These are phyloP conservation scores for Penicillium occitanis DNA, from an alignment of 2,329 filamentous ascomycete genomes.

Conservation along the genomic window DNA sequence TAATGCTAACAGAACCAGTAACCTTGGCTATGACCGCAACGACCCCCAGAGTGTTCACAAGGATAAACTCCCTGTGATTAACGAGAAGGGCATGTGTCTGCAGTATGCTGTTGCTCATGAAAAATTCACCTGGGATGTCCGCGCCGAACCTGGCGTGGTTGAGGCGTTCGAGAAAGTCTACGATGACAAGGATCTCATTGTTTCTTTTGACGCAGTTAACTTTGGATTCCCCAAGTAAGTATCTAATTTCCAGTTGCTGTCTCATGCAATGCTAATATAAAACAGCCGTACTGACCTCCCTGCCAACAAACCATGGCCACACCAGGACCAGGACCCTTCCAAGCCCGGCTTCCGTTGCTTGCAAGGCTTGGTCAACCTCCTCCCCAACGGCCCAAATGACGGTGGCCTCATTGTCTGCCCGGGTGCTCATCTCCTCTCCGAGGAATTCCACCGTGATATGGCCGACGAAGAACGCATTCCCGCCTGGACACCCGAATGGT, in stretches of 20 bases:
- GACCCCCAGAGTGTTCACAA: constrained; percentile 27
- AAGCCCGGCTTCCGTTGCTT: constrained; percentile 38
- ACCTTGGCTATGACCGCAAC: neutral
- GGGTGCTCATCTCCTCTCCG: constrained; percentile 40
- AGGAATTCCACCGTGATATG: constrained; percentile 43
- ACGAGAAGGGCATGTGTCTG: constrained; percentile 39
- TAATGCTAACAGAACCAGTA: neutral
- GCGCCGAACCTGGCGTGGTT: constrained; percentile 38
- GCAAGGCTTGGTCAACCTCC: constrained; percentile 46
- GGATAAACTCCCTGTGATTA: constrained; percentile 45
- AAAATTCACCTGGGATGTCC: constrained; percentile 33
- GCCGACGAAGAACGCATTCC: constrained; percentile 23
- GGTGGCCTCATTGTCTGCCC: constrained; percentile 48
- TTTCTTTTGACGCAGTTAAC: constrained; percentile 24
- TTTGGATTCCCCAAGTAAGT: constrained; percentile 10
- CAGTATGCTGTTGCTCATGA: constrained; percentile 9
- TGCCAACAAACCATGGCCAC: constrained; percentile 40
- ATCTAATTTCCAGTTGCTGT: neutral
- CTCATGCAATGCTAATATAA: neutral
- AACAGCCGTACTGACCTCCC: constrained; percentile 34
- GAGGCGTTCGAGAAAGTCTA: constrained; percentile 43
- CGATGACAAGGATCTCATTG: constrained; percentile 26
- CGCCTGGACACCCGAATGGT: constrained; percentile 33
- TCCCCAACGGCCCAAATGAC: constrained; percentile 45
- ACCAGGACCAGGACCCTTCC: constrained; percentile 43